Evolutionary conservation across 2,329 filamentous ascomycete genomes (phyloP).

Genomic region (Alternaria sp.): DNA sequence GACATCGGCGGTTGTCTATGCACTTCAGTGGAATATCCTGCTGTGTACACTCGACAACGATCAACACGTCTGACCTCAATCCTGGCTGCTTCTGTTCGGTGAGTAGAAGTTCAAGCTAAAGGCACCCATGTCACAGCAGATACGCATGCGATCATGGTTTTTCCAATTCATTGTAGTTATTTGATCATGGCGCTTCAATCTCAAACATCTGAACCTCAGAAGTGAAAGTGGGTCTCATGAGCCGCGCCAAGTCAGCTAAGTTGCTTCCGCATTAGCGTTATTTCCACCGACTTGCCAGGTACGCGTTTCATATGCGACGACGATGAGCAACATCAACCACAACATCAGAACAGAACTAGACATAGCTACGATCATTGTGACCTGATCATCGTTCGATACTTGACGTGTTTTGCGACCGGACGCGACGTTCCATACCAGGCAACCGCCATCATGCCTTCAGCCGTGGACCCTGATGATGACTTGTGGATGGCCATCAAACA

Average conservation of each 20-base stretch:
- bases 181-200: background rate
- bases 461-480: conserved; percentile 58
- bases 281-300: conserved; percentile 22
- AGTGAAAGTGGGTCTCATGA: conserved; percentile 26
- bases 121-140: fast-evolving
- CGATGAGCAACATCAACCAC: conserved; percentile 19
- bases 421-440: conserved; percentile 10
- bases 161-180: background rate
- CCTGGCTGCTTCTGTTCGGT: background rate
- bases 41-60: background rate
- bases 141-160: too few species aligned
- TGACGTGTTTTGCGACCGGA: background rate
- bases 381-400: too few species aligned
- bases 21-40: background rate
- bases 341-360: conserved; percentile 7
- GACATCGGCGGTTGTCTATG: background rate
- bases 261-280: conserved; percentile 4
- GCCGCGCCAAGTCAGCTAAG: conserved; percentile 11
- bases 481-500: conserved; percentile 60
- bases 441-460: conserved; percentile 43
- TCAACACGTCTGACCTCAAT: background rate
- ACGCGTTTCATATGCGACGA: conserved; percentile 28
- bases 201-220: conserved; percentile 14
- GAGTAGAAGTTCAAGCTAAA: background rate
- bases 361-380: background rate